phyloP scores from a whole-genome alignment of 148 eudicot species.

The Silene conica region DNA sequence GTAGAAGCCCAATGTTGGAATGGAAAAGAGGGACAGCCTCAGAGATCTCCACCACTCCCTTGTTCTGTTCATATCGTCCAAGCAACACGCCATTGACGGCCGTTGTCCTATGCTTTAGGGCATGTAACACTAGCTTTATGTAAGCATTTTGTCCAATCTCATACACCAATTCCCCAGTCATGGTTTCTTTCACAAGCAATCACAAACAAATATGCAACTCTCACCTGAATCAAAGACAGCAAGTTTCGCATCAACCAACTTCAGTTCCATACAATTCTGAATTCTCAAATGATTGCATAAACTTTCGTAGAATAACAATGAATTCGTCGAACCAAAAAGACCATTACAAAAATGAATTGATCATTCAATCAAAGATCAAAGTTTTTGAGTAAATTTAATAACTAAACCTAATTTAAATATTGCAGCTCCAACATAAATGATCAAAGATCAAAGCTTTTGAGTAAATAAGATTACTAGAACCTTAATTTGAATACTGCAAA shows the following conservation, averaged over 20 bases:
- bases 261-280: neutral
- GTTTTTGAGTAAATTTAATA: neutral
- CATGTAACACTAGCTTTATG: conserved; percentile 68
- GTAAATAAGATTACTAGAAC: neutral
- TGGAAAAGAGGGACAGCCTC: conserved; percentile 85
- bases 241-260: neutral
- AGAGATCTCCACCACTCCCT: conserved; percentile 47
- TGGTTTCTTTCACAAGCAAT: conserved; percentile 10
- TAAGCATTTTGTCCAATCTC: conserved; percentile 67
- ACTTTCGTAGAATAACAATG: neutral
- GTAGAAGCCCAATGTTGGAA: conserved; percentile 64
- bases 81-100: conserved; percentile 65
- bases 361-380: neutral
- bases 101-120: conserved; percentile 54
- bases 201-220: neutral
- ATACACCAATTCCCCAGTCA: conserved; percentile 40
- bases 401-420: neutral
- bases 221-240: conserved; percentile 5
- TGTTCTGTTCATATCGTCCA: conserved; percentile 43
- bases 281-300: neutral
- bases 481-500: neutral
- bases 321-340: neutral
- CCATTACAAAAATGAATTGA: neutral
- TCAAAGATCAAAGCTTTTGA: neutral
- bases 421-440: neutral